A percentile compares a stretch with the other conserved stretches of the same genome.
phyloP scores from a whole-genome alignment of 2,329 filamentous ascomycete genomes.

The Scedosporium dehoogii region DNA sequence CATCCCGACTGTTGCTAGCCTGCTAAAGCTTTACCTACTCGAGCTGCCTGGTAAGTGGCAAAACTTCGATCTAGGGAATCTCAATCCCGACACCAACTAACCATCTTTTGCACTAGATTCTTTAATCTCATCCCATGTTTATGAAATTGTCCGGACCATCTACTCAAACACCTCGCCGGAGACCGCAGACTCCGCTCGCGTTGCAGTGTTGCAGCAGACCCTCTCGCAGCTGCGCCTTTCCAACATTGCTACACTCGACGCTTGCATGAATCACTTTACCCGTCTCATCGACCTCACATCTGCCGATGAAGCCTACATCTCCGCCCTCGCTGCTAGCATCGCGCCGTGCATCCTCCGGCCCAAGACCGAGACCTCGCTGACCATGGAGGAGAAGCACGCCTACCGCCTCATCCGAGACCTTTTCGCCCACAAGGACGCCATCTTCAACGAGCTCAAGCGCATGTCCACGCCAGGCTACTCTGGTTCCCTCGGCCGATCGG shows the following conservation, averaged over 20 bases:
- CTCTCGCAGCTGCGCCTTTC: constrained; percentile 88
- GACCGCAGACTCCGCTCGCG: constrained; percentile 64
- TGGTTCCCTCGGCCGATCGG: constrained; percentile 39
- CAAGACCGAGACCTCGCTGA: constrained; percentile 76
- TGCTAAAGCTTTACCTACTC: constrained; percentile 87
- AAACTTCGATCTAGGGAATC: background rate
- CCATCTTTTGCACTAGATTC: constrained; percentile 55
- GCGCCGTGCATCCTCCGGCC: constrained; percentile 84
- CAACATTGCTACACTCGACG: constrained; percentile 97
- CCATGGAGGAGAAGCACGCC: constrained; percentile 89
- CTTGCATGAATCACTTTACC: constrained; percentile 96
- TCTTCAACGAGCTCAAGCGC: constrained; percentile 93
- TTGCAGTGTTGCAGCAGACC: constrained; percentile 90
- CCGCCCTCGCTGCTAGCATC: constrained; percentile 62
- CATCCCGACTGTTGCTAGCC: constrained; percentile 84
- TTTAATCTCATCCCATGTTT: constrained; percentile 95
- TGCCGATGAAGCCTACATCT: constrained; percentile 78
- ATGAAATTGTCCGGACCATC: constrained; percentile 97
- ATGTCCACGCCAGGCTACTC: constrained; percentile 62
- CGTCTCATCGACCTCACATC: constrained; percentile 93
- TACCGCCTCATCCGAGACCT: constrained; percentile 86
- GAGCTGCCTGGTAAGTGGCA: constrained; percentile 82
- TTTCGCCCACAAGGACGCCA: constrained; percentile 86
- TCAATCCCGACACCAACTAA: background rate
- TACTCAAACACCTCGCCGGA: constrained; percentile 77